Evolutionary conservation across 2,329 filamentous ascomycete genomes (phyloP).

Genomic region (Neofusicoccum sp.): DNA sequence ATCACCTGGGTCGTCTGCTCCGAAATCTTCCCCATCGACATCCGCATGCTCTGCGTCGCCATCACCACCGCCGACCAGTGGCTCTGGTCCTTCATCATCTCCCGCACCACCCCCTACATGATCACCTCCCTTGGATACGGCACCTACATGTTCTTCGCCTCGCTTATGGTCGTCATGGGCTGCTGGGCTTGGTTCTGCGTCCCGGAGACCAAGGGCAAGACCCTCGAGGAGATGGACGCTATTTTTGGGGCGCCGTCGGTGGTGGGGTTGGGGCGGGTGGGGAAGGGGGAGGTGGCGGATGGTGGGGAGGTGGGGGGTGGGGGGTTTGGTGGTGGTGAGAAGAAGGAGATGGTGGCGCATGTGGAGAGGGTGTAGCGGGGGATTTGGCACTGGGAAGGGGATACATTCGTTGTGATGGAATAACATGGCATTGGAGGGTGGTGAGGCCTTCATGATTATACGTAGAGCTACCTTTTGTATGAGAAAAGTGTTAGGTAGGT

Average conservation of each 20-base stretch:
- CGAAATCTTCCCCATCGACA: constrained; percentile 55
- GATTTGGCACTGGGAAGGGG: no score
- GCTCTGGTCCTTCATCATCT: constrained; percentile 53
- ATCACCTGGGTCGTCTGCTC: constrained; percentile 66
- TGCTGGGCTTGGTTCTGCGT: constrained; percentile 57
- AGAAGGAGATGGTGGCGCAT: background rate
- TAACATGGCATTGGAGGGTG: no score
- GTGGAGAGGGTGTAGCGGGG: background rate
- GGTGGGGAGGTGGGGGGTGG: background rate
- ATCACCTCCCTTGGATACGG: constrained; percentile 47
- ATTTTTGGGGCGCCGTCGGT: constrained; percentile 53
- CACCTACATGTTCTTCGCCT: constrained; percentile 54
- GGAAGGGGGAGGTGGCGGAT: background rate
- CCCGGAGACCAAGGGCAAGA: constrained; percentile 54
- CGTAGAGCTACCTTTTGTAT: no score
- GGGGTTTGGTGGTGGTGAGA: background rate
- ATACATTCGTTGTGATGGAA: no score
- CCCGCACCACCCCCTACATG: constrained; percentile 51
- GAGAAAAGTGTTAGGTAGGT: no score
- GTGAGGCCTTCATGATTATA: no score
- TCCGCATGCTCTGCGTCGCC: constrained; percentile 51
- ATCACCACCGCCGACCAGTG: constrained; percentile 52
- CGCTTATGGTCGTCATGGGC: constrained; percentile 52
- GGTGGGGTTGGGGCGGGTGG: background rate
- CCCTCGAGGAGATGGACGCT: constrained; percentile 60